Base-by-base conservation (phyloP, 345 rosid species). In the Gossypium herbaceum region DNA sequence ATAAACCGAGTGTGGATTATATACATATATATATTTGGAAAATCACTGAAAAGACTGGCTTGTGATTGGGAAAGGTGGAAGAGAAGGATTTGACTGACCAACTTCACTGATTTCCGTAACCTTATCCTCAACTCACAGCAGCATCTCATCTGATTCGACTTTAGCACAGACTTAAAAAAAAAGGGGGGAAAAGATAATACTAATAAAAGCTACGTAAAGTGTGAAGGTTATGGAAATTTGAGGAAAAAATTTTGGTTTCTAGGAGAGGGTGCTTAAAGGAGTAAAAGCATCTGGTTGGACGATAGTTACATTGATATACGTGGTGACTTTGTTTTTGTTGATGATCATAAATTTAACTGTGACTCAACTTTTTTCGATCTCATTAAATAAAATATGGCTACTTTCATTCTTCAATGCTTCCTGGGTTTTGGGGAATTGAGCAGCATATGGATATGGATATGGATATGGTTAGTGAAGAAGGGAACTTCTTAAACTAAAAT, bases 71-170 rank as follows among this genome's bases (percentile, higher is more conserved):
- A 72, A 73, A 75, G 71, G 84, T 79, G 87, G 84, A 62, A 74
- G 47, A 68, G 73, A 41, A 61, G 71, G 78, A 77, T 79, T 83
- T 87, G 88, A 57, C 60, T 12, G 75, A 55, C 34, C 75, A 29
- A 72, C 51, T 58, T 82, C 82, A 83, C 88, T 71, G 81, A 81
- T 80, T 83, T 82, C 84, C 69, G 82, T 79, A 83, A 83, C 86
- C 90, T 84, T 85, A 81, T 82, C 90, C 81, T 63, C 76, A 72
- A 68, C 54, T 65, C 79, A 41, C 69, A 63, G 7, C 78, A n/a
- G 7, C 70, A 71, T 68, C 78, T 60, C 74, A 61, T 64, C 69
- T 71, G 57, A 43, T 68, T 68, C 47, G 60, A 39, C 71, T 64
- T 72, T 80, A 65, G 24, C 50, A 19, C 25, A 19, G 29, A 11